Base-by-base conservation (phyloP, 305 asterid genomes). In the Andrographis paniculata region DNA sequence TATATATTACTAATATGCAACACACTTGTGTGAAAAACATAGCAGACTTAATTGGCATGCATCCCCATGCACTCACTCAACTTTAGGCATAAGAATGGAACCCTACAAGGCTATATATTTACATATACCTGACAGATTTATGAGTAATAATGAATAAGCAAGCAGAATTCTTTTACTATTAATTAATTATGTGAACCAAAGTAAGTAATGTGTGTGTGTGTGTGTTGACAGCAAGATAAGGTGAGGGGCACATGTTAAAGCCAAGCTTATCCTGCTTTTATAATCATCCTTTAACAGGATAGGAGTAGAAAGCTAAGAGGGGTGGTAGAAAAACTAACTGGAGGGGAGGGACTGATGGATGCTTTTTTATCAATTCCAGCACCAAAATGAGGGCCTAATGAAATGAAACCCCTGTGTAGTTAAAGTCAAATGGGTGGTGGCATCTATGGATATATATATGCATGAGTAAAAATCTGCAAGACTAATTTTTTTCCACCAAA, bases 41-140 rank as follows among this genome's bases (percentile, higher is more conserved):
- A 50, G 43, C 40, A 37, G 13, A 37, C 65, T 77, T 79, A n/a
- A n/a, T n/a, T n/a, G 62, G 79, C 94, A 86, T 86, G 96, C 96
- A 86, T 74, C 17, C 72, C 77, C 82, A 77, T 85, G 87, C 91
- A 81, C 43, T 69, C 45, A 17, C 17, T 24, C 48, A 14, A 42
- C 42, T 46, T 60, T 19, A 44, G 2, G 22, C 12, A 37, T 3
- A 37, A 37, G 10, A 31, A 6, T 24, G 23, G 33, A 45, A 0
- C 30, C 20, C 9, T 48, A 44, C 20, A 20, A 4, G 30, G 8
- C 8, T 10, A 14, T 15, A 3, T 14, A 15, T 4, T 8, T 18
- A 20, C 4, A 14, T 5, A 31, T n/a, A 28, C 8, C 14, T 42
- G 10, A 10, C 5, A 13, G 13, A 14, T 5, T 16, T 24, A 0